Base-by-base conservation (phyloP, 805 yeast genomes). In the Sugiyamaella floridensis region DNA sequence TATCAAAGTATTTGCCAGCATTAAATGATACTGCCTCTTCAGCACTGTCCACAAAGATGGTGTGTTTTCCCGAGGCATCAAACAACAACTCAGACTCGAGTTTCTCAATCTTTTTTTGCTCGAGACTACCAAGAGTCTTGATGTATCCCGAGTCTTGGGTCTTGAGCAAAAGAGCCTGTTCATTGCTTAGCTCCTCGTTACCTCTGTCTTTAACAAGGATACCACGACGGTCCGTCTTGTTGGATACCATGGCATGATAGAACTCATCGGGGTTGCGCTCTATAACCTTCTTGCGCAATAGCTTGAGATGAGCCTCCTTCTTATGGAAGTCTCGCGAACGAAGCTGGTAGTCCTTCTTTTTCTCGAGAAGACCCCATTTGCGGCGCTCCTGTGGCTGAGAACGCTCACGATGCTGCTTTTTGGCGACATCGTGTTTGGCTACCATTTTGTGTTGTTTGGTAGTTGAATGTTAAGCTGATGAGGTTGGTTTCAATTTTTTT, bases 401-500 rank as follows among this genome's bases (percentile, higher is more conserved):
- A 63, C 99, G 81, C 73, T 93, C 99, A 54, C 89, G 76, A 65
- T 93, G 99, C 74, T 93, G 98, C 65, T 89, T 93, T 75, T 95
- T 93, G 69, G 92, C 97, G 10, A 92, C 83, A 64, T 89, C 86
- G 67, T 90, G 97, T 16, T 43, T 48, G 26, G 32, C 19, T n/a
- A 43, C 51, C 48, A 55, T 49, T 29, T 16, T 52, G 18, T 6
- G 16, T 8, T 14, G n/a, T 26, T 26, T 32, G 37, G 6, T 8
- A 8, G 19, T 50, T 26, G 34, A 29, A 14, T 43, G 18, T 16
- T 6, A 40, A 26, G 14, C 44, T 10, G 28, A 47, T 11, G 26
- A 6, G 26, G 3, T 3, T 22, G 26, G 26, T 45, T 22, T 9
- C 26, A 32, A 15, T 45, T 19, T 45, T 45, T 26, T 45, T 45